Evolutionary conservation across 495 filamentous ascomycete species (phyloP), one percentile per base, ranked within the genome.

Genomic region (Penicillium egyptiacum): DNA sequence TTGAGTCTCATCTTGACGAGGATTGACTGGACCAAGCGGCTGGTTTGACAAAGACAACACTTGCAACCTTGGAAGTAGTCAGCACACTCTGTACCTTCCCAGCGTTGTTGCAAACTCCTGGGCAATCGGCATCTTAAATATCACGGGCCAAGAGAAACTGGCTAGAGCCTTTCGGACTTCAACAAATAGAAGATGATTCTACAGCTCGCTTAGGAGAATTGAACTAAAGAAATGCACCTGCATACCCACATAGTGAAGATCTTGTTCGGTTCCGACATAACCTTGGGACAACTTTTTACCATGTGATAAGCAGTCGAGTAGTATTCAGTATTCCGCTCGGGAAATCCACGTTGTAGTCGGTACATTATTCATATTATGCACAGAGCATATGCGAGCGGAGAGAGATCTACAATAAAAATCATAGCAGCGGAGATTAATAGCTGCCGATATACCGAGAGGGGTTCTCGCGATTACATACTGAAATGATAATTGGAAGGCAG

Each of bases 381-480:
- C 5, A 16, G 3, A 12, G 23, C 11, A 42, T 40, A 51, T 7
- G 19, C 2, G 14, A 11, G 37, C 23, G 23, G 49, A 16, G 16
- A 47, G 5, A 10, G n/a, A 39, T 40, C 23, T 44, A 46, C 14
- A 17, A 17, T 14, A 31, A 25, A 20, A 25, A 19, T 22, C 12
- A 41, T 49, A 30, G 7, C 6, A 23, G 51, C 59, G 59, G 59
- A 35, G 12, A 51, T 56, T 59, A 47, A 20, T 51, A 28, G 25
- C 50, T 26, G 22, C 60, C 60, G 56, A 53, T 55, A 35, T 23
- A 52, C 41, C 52, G 42, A 48, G 60, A 59, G 51, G 58, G 46
- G 43, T 40, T 55, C 26, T 59, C 42, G 51, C 41, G 7, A 44
- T 17, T 39, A 40, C 28, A 59, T 59, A 42, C 50, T 53, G 11